phyloP scores from a whole-genome alignment of 2,329 filamentous ascomycete genomes.

The Byssochlamys sp. region DNA sequence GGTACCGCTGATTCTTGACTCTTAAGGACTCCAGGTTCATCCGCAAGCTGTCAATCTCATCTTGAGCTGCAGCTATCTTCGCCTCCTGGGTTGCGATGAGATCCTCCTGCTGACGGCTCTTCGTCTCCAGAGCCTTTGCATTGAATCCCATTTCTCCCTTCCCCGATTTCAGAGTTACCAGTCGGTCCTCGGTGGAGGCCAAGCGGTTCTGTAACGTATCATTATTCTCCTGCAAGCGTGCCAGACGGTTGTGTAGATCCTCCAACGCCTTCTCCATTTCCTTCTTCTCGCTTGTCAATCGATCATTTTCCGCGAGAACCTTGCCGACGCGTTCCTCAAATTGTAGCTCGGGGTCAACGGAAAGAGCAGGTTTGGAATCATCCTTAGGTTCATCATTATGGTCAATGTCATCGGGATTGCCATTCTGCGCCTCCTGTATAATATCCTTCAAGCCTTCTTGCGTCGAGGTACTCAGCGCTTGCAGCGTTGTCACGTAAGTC shows the following conservation, averaged over 20 bases:
- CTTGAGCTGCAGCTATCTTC: constrained; percentile 47
- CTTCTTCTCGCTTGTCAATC: constrained; percentile 43
- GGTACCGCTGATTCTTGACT: constrained; percentile 36
- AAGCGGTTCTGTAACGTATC: constrained; percentile 37
- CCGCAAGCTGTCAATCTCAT: constrained; percentile 35
- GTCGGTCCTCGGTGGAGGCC: constrained; percentile 40
- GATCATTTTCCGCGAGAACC: constrained; percentile 49
- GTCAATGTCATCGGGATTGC: constrained; percentile 27
- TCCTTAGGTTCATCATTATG: constrained; percentile 29
- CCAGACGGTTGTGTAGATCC: constrained; percentile 51
- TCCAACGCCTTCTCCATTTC: constrained; percentile 42
- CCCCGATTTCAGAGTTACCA: constrained; percentile 43
- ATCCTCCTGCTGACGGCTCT: constrained; percentile 54
- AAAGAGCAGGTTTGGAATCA: constrained; percentile 24
- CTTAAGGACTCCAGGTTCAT: constrained; percentile 37
- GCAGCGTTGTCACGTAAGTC: constrained; percentile 44
- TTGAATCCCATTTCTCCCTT: constrained; percentile 40
- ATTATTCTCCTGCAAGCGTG: constrained; percentile 45
- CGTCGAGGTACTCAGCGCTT: constrained; percentile 33
- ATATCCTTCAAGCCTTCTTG: constrained; percentile 39
- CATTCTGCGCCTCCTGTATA: constrained; percentile 38
- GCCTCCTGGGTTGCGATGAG: constrained; percentile 62
- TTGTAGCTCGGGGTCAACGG: constrained; percentile 36
- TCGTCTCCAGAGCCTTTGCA: constrained; percentile 38
- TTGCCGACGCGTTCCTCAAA: constrained; percentile 42